Percentiles rank a stretch among this genome's conserved stretches.
Conservation (phyloP, 257 asterid species). For the Nemophila menziesii region DNA sequence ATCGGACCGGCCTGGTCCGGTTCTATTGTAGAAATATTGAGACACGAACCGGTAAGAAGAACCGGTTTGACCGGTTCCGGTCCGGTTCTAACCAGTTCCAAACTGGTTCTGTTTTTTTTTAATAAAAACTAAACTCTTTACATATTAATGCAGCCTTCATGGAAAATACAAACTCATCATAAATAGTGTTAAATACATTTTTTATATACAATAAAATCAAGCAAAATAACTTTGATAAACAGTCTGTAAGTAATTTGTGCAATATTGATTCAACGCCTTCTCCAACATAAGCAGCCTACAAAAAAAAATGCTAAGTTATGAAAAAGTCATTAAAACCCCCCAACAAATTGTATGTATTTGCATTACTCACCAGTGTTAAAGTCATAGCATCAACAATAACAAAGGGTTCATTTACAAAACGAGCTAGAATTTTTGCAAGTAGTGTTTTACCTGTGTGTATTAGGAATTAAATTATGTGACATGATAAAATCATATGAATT, state of each 20-base stretch:
- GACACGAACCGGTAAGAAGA: too few species aligned
- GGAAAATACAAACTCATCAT: constrained; percentile 12
- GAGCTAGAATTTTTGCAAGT: constrained; percentile 92
- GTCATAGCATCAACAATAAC: constrained; percentile 91
- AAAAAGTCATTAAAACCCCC: background rate
- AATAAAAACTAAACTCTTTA: too few species aligned
- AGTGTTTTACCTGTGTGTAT: constrained; percentile 70
- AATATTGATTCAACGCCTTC: constrained; percentile 94
- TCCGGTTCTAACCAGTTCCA: too few species aligned
- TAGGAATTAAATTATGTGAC: constrained; percentile 7
- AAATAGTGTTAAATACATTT: background rate
- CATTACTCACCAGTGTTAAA: constrained; percentile 59
- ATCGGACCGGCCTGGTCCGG: too few species aligned
- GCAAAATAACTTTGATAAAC: constrained; percentile 7
- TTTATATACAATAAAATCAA: background rate
- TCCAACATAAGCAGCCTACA: constrained; percentile 96
- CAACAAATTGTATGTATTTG: background rate
- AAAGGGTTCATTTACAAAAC: constrained; percentile 89
- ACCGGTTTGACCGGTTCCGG: too few species aligned
- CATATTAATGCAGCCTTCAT: constrained; percentile 75
- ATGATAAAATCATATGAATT: background rate
- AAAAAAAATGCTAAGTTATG: constrained; percentile 3
- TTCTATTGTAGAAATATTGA: too few species aligned
- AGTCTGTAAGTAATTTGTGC: constrained; percentile 69
- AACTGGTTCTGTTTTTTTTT: too few species aligned